These are phyloP conservation scores for Coemansia reversa DNA, from an alignment of 192 early-diverging fungal genomes.

Conservation along the genomic window DNA sequence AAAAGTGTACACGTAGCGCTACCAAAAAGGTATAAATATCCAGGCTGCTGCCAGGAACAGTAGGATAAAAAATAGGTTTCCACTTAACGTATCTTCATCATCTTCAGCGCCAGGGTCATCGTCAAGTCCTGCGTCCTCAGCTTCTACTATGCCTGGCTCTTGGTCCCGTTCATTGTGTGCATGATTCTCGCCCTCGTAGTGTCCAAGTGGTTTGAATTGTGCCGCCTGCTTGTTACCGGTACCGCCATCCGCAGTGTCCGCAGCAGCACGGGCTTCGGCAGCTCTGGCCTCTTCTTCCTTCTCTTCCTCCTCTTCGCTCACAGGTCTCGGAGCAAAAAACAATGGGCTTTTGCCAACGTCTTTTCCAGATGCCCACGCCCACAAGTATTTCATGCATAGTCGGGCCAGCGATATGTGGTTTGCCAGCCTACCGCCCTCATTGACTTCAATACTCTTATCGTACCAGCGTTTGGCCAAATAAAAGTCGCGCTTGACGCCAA, in stretches of 20 bases:
- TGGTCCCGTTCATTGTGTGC: constrained; percentile 18
- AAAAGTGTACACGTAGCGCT: not conserved
- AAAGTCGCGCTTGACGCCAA: constrained; percentile 88
- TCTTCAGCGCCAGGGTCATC: constrained; percentile 8
- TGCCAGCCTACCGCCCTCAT: constrained; percentile 78
- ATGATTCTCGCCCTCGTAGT: constrained; percentile 1
- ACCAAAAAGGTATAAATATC: constrained; percentile 40
- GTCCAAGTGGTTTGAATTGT: not conserved
- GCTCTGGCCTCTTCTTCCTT: constrained; percentile 6
- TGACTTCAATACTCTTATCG: constrained; percentile 75
- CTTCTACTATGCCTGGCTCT: constrained; percentile 1
- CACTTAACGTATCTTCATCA: constrained; percentile 20
- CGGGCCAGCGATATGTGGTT: constrained; percentile 73
- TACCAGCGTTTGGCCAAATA: constrained; percentile 93
- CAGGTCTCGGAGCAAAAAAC: constrained; percentile 46
- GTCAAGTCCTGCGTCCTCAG: not conserved
- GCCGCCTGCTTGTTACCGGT: constrained; percentile 3
- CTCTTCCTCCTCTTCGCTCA: constrained; percentile 15
- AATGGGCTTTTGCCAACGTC: constrained; percentile 57
- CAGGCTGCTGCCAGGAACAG: constrained; percentile 39
- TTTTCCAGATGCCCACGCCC: constrained; percentile 62
- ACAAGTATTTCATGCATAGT: constrained; percentile 64
- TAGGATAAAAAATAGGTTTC: constrained; percentile 27
- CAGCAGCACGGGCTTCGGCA: constrained; percentile 16
- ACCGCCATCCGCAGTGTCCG: constrained; percentile 3